Base-by-base conservation (phyloP, 1,284 basidiomycete species). In the Amylostereum chailletii region DNA sequence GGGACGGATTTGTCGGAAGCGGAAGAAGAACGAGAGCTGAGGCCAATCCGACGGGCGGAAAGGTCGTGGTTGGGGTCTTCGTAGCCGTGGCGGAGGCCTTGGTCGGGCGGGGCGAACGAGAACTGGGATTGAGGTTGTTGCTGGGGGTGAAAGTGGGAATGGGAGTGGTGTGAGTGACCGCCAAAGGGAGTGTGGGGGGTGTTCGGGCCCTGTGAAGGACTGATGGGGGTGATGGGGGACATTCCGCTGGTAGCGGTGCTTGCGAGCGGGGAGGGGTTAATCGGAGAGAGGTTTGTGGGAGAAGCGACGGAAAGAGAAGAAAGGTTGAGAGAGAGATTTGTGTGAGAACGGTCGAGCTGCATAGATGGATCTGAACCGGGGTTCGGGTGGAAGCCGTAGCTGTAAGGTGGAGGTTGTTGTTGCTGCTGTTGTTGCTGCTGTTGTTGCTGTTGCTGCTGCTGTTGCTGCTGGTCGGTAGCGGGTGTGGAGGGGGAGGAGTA, bases 261-360 rank as follows among this genome's bases (percentile, higher is more conserved):
- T 29, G 70, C 64, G 50, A 68, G 64, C 8, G 72, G 65, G 8
- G 71, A 70, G 3, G 74, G 71, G 41, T 71, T 74, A 57, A 80
- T 75, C 40, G 82, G 81, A 8, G 81, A 83, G 47, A 79, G 69
- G 52, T 75, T 75, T 19, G 77, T 72, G 11, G 83, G 81, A 9
- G 80, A 83, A 34, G 80, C 64, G 53, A 86, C 82, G 45, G 75
- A 69, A 48, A 86, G 72, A 1, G 74, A 72, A 33, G 77, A 78
- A 50, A 86, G 69, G 61, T 86, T 86, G 62, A 86, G 76, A n/a
- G 80, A 77, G 48, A 86, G 71, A 0, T 65, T 57, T 5, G 64
- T 56, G 34, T 57, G 53, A 30, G 63, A 58, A 48, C 62, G 59
- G 54, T 65, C 65, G 48, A 55, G 47, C 51, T 51, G 57, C 52